These are phyloP conservation scores for Hypoxylon sp. DNA, from an alignment of 2,329 filamentous ascomycete genomes.

Conservation along the genomic window DNA sequence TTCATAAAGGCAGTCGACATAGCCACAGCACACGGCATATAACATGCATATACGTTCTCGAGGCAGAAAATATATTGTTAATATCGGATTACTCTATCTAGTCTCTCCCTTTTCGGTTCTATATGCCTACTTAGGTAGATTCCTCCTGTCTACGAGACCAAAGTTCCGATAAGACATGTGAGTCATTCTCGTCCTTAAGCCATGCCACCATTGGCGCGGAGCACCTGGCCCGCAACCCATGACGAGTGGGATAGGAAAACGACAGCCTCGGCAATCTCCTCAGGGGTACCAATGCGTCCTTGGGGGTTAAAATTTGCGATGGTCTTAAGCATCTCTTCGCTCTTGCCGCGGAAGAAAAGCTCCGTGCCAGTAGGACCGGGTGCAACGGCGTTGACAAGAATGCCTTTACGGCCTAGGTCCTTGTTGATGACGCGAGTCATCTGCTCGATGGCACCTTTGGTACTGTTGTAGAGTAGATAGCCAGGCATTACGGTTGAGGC, in stretches of 20 bases:
- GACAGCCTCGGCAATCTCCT: slow-evolving; percentile 65
- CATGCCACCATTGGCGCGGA: slow-evolving; percentile 62
- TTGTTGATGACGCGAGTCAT: slow-evolving; percentile 69
- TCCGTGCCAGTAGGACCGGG: slow-evolving; percentile 70
- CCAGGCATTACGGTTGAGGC: slow-evolving; percentile 59
- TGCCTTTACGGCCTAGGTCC: slow-evolving; percentile 67
- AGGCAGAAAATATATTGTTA: slow-evolving; percentile 1
- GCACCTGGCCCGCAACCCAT: slow-evolving; percentile 65
- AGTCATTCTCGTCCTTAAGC: slow-evolving; percentile 16
- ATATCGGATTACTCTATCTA: background rate
- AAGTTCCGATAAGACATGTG: too few relatives aligned
- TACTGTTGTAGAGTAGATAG: slow-evolving; percentile 68
- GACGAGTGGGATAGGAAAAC: slow-evolving; percentile 59
- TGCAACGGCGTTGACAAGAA: slow-evolving; percentile 66
- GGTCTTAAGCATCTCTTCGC: slow-evolving; percentile 61
- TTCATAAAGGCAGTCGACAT: background rate
- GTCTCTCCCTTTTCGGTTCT: background rate
- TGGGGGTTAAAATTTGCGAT: slow-evolving; percentile 61
- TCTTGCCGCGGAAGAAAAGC: slow-evolving; percentile 67
- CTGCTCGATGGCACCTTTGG: slow-evolving; percentile 73
- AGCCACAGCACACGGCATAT: background rate
- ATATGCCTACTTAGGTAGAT: background rate
- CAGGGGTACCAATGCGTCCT: slow-evolving; percentile 62
- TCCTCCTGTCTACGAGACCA: background rate
- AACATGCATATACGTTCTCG: background rate